Conservation (phyloP, 1,284 basidiomycete genomes). For the Tilletia walkeri region DNA sequence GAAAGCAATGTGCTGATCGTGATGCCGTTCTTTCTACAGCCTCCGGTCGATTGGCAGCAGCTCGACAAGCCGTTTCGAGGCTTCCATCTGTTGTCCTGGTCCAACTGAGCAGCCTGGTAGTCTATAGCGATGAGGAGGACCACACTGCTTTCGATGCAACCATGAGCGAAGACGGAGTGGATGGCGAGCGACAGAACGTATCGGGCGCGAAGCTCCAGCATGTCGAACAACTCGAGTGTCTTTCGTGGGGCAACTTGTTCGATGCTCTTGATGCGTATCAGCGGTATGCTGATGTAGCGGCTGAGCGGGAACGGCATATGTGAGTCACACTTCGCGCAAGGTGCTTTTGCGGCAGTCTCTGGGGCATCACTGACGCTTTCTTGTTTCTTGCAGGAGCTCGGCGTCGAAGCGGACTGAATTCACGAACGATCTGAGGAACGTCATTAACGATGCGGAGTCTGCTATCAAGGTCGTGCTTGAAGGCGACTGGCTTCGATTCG, state of each 20-base stretch:
- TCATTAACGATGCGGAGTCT: slow-evolving; percentile 57
- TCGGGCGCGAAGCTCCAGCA: background rate
- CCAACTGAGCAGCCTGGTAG: background rate
- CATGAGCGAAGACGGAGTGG: background rate
- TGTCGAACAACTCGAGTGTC: slow-evolving; percentile 5
- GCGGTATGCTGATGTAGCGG: slow-evolving; percentile 25
- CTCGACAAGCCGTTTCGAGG: background rate
- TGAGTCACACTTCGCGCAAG: slow-evolving; percentile 10
- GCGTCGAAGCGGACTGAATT: slow-evolving; percentile 39
- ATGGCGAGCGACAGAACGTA: background rate
- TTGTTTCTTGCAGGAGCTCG: slow-evolving; percentile 24
- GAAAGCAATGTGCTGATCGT: background rate
- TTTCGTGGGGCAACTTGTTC: slow-evolving; percentile 47
- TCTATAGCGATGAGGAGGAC: background rate
- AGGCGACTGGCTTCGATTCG: slow-evolving; percentile 60
- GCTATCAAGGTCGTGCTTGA: slow-evolving; percentile 58
- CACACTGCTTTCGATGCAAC: background rate
- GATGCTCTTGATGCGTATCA: slow-evolving; percentile 42
- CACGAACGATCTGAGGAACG: slow-evolving; percentile 31
- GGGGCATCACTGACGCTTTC: slow-evolving; percentile 5
- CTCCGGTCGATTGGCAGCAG: slow-evolving; percentile 4
- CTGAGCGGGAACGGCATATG: background rate
- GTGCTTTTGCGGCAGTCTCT: slow-evolving; percentile 30
- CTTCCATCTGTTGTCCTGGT: background rate
- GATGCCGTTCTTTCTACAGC: background rate